phyloP scores from a whole-genome alignment of 306 rosid species.

The Elaeagnus macrophylla region DNA sequence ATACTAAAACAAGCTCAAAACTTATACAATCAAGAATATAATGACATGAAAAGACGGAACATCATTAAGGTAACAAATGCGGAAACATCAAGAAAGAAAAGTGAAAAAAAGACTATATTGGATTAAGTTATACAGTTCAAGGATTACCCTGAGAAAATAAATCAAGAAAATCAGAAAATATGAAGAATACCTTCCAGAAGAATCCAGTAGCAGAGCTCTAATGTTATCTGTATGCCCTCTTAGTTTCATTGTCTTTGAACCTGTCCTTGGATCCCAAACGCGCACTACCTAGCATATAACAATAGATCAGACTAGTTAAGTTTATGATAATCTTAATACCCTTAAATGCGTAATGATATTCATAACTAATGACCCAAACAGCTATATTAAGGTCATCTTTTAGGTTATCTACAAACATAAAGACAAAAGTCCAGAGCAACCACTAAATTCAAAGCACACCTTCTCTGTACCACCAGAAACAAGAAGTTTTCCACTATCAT shows the following conservation, averaged over 20 bases:
- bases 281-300: slow-evolving; percentile 67
- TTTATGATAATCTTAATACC: background rate
- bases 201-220: slow-evolving; percentile 85
- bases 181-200: slow-evolving; percentile 77
- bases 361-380: slow-evolving; percentile 9
- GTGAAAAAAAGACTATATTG: too few species aligned
- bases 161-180: background rate
- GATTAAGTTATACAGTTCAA: background rate
- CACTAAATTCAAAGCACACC: slow-evolving; percentile 40
- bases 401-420: slow-evolving; percentile 14
- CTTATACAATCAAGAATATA: too few species aligned
- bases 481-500: slow-evolving; percentile 81
- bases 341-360: slow-evolving; percentile 5
- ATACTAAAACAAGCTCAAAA: background rate
- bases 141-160: background rate
- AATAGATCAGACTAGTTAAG: slow-evolving; percentile 12
- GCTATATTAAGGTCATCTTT: background rate
- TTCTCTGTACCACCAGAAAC: slow-evolving; percentile 99
- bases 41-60: too few species aligned
- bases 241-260: slow-evolving; percentile 88
- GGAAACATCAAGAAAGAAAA: too few species aligned
- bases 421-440: slow-evolving; percentile 18
- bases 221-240: slow-evolving; percentile 94
- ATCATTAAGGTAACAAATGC: too few species aligned
- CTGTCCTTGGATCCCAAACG: slow-evolving; percentile 95